Base-by-base conservation (phyloP, 345 rosid genomes). In the Bretschneidera sinensis region DNA sequence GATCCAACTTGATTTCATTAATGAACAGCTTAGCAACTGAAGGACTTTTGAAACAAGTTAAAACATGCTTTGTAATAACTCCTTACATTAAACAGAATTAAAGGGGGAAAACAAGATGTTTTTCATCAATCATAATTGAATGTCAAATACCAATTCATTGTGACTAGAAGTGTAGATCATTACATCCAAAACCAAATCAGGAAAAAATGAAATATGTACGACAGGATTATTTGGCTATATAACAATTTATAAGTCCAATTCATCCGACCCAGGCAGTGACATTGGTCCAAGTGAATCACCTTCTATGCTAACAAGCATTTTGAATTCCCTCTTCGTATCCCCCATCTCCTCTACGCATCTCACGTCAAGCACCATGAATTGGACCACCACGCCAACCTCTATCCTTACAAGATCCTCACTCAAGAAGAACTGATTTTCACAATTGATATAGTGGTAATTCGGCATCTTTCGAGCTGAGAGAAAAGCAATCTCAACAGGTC, bases 191-290 rank as follows among this genome's bases (percentile, higher is more conserved):
- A n/a, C n/a, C n/a, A n/a, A n/a, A n/a, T n/a, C n/a, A n/a, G n/a
- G n/a, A n/a, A n/a, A n/a, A n/a, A n/a, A n/a, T n/a, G n/a, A n/a
- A 28, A 28, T 28, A 28, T 28, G 33, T 8, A 28, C 5, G 8
- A 8, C 33, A 28, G 8, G 3, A 28, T 28, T 8, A 28, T 28
- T 28, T 28, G 33, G 33, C 33, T 24, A 20, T 28, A 24, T 11
- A 47, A 43, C 5, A 43, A 71, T 54, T 65, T 43, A 71, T 66
- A 66, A 61, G 47, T 60, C 65, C 0, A 63, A 66, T 48, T 54
- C 54, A 66, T 71, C 75, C 15, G 50, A 18, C 21, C 71, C 75
- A 60, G 75, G 10, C 47, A 71, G 75, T 55, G 71, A 71, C 50
- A 71, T 6, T 2, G 71, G 75, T 31, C 75, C 75, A 57, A 66